Evolutionary conservation across 1,284 basidiomycete species (phyloP), one percentile per base, ranked within the genome.

Genomic region (Lentinula novae-zelandiae): DNA sequence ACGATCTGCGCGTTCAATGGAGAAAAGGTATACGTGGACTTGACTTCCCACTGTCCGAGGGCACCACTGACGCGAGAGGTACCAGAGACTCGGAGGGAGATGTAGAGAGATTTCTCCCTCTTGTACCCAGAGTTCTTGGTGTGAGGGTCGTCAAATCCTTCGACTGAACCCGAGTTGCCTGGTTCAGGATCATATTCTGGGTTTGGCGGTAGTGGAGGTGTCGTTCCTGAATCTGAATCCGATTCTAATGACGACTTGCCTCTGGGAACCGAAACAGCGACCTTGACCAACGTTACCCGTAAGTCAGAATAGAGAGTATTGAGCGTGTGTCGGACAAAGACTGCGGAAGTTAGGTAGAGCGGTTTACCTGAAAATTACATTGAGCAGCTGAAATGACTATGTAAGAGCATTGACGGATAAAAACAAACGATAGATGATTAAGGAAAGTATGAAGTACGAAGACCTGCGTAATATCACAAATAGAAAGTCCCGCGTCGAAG

Each of bases 21-120:
- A 1, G 87, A 89, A 69, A 92, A 91, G 0, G 75, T 76, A 70
- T 92, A 92, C n/a, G 86, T 90, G 58, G 85, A 88, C 65, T 56
- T 60, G 53, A 64, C 63, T 50, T 64, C 60, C 63, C 63, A 64
- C 76, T 81, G 53, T 12, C 60, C 53, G 2, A 42, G 34, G 8
- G 57, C 49, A 8, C 60, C 55, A 38, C 57, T 64, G 5, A 64
- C 60, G 12, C 63, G 53, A n/a, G 60, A 51, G 7, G 49, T 62
- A 3, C 63, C 63, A 10, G 40, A 51, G 0, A 62, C 60, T 38
- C 54, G 49, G 13, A 64, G 52, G 10, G 60, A 58, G 20, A 64
- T 60, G 44, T 57, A 64, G 15, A 64, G 40, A 31, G 53, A 62
- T 27, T 64, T 64, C 27, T 64, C 60, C 9, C 63, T 36, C 13